Conservation (phyloP, 257 asterid genomes). For the Plectranthus barbatus region DNA sequence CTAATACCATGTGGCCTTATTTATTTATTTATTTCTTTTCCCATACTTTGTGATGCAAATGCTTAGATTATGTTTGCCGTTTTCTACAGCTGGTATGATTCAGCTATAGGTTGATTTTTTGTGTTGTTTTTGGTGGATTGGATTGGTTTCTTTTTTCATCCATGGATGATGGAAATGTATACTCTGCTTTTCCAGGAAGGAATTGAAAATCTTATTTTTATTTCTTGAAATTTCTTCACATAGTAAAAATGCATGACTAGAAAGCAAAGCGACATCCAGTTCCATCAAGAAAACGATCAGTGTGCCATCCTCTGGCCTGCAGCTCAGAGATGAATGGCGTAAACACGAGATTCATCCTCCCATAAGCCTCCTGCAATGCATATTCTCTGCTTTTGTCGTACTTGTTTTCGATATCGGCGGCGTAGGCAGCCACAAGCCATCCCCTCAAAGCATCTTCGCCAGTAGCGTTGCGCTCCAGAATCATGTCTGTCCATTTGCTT, state of each 20-base stretch:
- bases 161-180: too few relatives aligned
- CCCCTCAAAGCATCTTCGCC: slow-evolving; percentile 97
- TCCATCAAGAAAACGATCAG: slow-evolving; percentile 92
- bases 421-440: slow-evolving; percentile 97
- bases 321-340: slow-evolving; percentile 57
- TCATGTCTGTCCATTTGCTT: slow-evolving; percentile 60
- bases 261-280: slow-evolving; percentile 64
- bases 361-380: slow-evolving; percentile 50
- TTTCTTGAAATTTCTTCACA: neutral
- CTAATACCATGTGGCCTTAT: slow-evolving; percentile 27
- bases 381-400: neutral
- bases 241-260: slow-evolving; percentile 16
- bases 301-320: slow-evolving; percentile 94
- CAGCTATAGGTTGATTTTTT: too few relatives aligned
- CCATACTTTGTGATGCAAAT: slow-evolving; percentile 25
- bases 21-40: slow-evolving; percentile 21
- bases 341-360: slow-evolving; percentile 49
- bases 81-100: too few relatives aligned
- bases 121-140: too few relatives aligned
- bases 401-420: slow-evolving; percentile 56
- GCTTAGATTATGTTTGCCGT: slow-evolving; percentile 30
- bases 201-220: too few relatives aligned
- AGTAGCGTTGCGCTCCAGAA: slow-evolving; percentile 64
- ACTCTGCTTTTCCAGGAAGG: neutral
- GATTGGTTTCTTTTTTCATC: too few relatives aligned